These are phyloP conservation scores for Brassica juncea DNA, from an alignment of 345 rosid species.

Conservation along the genomic window DNA sequence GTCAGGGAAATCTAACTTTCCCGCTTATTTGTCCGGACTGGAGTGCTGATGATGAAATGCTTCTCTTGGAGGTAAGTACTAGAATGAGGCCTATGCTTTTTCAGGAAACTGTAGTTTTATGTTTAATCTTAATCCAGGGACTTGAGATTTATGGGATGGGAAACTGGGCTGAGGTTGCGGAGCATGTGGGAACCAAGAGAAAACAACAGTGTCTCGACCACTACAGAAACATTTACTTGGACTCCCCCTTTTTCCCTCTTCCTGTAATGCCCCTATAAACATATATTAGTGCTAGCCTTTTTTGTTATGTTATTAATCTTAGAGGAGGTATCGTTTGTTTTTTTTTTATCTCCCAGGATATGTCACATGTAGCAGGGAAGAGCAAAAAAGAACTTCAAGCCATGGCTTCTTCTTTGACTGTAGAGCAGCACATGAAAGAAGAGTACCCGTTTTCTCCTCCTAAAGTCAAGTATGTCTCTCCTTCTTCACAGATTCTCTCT, in stretches of 20 bases:
- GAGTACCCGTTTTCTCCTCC: slow-evolving; percentile 84
- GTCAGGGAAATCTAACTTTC: slow-evolving; percentile 80
- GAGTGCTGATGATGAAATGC: slow-evolving; percentile 97
- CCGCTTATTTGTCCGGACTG: slow-evolving; percentile 92
- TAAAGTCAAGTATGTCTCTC: slow-evolving; percentile 73
- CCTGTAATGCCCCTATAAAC: slow-evolving; percentile 58
- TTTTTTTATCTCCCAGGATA: slow-evolving; percentile 53
- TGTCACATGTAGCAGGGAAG: slow-evolving; percentile 95
- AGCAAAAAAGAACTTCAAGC: slow-evolving; percentile 94
- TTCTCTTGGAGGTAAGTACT: slow-evolving; percentile 80
- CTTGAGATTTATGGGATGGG: slow-evolving; percentile 98
- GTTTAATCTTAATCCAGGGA: slow-evolving; percentile 52
- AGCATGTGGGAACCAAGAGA: slow-evolving; percentile 96
- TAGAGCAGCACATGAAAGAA: slow-evolving; percentile 71
- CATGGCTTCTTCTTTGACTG: slow-evolving; percentile 58
- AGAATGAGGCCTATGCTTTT: not conserved
- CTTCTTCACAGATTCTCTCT: slow-evolving; percentile 25
- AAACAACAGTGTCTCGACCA: slow-evolving; percentile 89
- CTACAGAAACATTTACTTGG: slow-evolving; percentile 69
- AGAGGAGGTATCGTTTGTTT: not conserved
- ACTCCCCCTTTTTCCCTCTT: slow-evolving; percentile 85
- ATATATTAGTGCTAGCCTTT: slow-evolving; percentile 8
- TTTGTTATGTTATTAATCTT: slow-evolving; percentile 3
- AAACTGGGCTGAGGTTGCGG: slow-evolving; percentile 94
- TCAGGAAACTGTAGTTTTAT: not conserved